Evolutionary conservation across 2,329 filamentous ascomycete genomes (phyloP).

Genomic region (Trichocomaceae sp.): DNA sequence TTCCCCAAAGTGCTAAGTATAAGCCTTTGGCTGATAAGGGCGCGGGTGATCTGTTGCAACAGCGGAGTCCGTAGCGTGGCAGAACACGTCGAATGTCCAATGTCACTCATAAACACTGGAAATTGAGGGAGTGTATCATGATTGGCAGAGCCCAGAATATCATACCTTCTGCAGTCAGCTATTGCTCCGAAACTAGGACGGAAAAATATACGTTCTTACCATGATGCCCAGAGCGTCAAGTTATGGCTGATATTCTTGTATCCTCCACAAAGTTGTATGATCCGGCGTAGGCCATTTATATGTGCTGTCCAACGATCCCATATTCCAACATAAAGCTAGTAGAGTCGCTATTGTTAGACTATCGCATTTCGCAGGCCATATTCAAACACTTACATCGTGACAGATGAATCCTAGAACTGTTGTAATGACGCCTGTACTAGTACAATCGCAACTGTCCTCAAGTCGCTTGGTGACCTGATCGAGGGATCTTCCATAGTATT

Average conservation of each 20-base stretch:
- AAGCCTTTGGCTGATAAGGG: not conserved
- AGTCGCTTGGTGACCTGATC: conserved; percentile 18
- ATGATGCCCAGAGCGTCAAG: conserved; percentile 9
- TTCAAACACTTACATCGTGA: conserved; percentile 17
- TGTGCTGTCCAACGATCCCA: conserved; percentile 19
- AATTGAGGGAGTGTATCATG: conserved; percentile 4
- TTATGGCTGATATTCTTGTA: conserved; percentile 13
- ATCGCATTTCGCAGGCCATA: not conserved
- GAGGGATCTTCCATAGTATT: conserved; percentile 19
- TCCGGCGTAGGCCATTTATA: conserved; percentile 17
- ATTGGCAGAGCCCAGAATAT: conserved; percentile 3
- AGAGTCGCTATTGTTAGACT: not conserved
- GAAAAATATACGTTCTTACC: not conserved
- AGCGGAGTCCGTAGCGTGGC: not conserved
- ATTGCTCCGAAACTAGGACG: no score
- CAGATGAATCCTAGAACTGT: conserved; percentile 21
- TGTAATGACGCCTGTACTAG: conserved; percentile 17
- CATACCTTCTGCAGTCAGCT: conserved; percentile 2
- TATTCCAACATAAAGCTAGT: conserved; percentile 17
- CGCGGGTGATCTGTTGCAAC: not conserved
- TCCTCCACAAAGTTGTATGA: conserved; percentile 17
- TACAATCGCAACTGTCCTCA: conserved; percentile 13
- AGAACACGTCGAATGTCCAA: not conserved
- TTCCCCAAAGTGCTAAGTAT: not conserved
- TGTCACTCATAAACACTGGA: conserved; percentile 2